Conservation (phyloP, 2,329 filamentous ascomycete species). For the Geosmithia putterillii region DNA sequence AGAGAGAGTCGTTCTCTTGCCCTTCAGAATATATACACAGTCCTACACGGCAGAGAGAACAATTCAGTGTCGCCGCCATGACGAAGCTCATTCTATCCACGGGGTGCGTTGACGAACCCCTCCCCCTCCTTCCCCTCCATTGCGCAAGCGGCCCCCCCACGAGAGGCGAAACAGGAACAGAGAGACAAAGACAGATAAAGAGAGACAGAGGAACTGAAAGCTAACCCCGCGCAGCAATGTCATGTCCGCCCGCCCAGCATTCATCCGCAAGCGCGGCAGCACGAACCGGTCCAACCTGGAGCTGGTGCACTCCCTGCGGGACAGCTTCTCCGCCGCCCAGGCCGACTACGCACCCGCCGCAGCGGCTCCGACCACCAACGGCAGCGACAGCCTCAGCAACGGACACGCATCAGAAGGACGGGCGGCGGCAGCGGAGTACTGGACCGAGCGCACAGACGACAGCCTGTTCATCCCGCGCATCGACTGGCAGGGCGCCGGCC, state of each 20-base stretch:
- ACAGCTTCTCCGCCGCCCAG: slow-evolving; percentile 68
- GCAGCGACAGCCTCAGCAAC: slow-evolving; percentile 14
- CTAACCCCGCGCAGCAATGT: slow-evolving; percentile 49
- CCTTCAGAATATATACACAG: background rate
- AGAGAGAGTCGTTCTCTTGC: background rate
- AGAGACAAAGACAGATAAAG: background rate
- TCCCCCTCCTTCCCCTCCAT: slow-evolving; percentile 1
- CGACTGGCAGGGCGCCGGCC: slow-evolving; percentile 55
- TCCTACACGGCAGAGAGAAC: background rate
- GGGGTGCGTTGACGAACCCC: slow-evolving; percentile 45
- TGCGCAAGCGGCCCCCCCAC: no score
- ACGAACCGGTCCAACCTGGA: slow-evolving; percentile 80
- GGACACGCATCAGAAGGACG: no score
- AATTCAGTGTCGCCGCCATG: slow-evolving; percentile 23
- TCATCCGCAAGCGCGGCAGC: slow-evolving; percentile 66
- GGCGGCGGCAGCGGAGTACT: slow-evolving; percentile 29
- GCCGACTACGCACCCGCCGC: slow-evolving; percentile 41
- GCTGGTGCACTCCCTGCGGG: slow-evolving; percentile 74
- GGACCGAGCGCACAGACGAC: slow-evolving; percentile 52
- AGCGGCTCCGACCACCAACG: slow-evolving; percentile 10
- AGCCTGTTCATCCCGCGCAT: slow-evolving; percentile 68
- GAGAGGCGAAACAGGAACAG: background rate
- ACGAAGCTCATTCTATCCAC: slow-evolving; percentile 80
- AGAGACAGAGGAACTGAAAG: background rate
- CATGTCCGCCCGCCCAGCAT: slow-evolving; percentile 70